Evolutionary conservation across 495 filamentous ascomycete genomes (phyloP), one percentile per base, ranked within the genome.

Genomic region (Talaromyces thailandensis): DNA sequence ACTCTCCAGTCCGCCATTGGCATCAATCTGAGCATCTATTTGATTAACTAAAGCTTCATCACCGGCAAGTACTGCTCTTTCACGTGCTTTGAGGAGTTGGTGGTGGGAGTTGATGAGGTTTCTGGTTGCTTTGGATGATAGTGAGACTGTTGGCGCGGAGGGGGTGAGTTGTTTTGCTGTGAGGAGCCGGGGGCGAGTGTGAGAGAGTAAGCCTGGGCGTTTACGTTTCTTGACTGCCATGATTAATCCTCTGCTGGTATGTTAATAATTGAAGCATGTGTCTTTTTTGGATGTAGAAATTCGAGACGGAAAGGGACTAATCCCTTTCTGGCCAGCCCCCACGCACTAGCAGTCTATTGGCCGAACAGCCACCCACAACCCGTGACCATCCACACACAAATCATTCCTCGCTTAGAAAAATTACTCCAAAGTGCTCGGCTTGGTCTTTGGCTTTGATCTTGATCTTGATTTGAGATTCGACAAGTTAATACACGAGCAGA

Each of bases 31-130:
- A 1, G 80, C 75, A 40, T 86, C 78, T 31, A 94, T 79, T 2
- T 74, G 74, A 45, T 74, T 70, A 50, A 83, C 86, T 37, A 74
- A 73, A 11, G 70, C 72, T 40, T 73, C 69, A 69, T 97, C 88
- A 26, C 87, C 85, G 52, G 79, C 80, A 24, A 79, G 70, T 9
- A 85, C 45, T 18, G 94, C 94, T 66, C 87, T 83, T 5, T 84
- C 81, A 55, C 84, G 83, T 50, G 81, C 76, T 76, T 97, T 98
- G 66, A 92, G 82, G 40, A 98, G 81, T 28, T 84, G 83, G 70
- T 99, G 94, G 70, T 96, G 90, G 29, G 81, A 82, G 64, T 90
- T 87, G 67, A 99, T 96, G 60, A 96, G 77, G 59, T 84, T 83
- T 60, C 92, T 86, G 5, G 90, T 92, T 28, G 86, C 83, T 68